Evolutionary conservation across 1,284 basidiomycete genomes (phyloP), one percentile per base, ranked within the genome.

Genomic region (Neolentinus lepideus): DNA sequence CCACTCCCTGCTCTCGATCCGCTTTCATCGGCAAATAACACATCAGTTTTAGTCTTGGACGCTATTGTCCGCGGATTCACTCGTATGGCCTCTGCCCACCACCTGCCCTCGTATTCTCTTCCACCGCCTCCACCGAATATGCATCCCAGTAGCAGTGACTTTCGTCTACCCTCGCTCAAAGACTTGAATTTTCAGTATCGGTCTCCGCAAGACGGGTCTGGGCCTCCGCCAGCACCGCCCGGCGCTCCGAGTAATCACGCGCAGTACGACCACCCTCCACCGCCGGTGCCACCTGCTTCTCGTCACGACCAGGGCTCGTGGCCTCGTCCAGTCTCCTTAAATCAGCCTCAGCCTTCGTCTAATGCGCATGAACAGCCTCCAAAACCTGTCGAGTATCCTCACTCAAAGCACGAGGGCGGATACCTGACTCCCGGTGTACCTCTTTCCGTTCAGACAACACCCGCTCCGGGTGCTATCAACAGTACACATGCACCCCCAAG

Each of bases 121-220:
- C 67, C 71, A 25, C 68, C 68, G 51, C 67, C 69, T 47, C 38
- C 38, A 6, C 19, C 6, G 38, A 69, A 66, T 58, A 54, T 62
- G 56, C 58, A 62, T 57, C 58, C 67, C 16, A 66, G 6, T 22
- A 29, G 69, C 58, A 73, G 69, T 61, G 72, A 79, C 53, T 66
- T 80, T 61, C 80, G 82, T 35, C 74, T 87, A 4, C 84, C 84
- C 0, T 84, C 84, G 16, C 75, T 87, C 64, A 84, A 79, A 69
- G 82, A 84, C 64, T 73, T 87, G 62, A 83, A 84, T 66, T 84
- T 87, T 59, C 63, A 61, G 47, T 77, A 74, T 58, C 68, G 67
- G 21, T 65, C 69, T 6, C 71, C 66, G 2, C 69, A 71, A 53
- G 69, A 73, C 38, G 38, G 38, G 8, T 43, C 38, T 4, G 64